phyloP scores from a whole-genome alignment of 2,329 filamentous ascomycete genomes.

The Ceratocystis papillata region DNA sequence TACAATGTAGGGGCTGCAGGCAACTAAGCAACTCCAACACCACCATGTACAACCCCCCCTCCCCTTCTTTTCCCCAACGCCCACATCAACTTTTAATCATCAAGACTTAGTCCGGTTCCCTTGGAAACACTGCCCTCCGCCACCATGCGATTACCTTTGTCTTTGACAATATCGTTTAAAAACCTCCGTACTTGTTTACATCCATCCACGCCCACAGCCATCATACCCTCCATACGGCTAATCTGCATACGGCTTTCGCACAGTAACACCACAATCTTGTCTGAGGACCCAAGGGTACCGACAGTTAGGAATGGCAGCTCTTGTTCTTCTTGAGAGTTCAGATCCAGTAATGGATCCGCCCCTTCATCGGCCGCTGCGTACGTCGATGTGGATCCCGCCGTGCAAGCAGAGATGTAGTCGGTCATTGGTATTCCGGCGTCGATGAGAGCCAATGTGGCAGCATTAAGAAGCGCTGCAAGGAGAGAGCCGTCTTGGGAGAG shows the following conservation, averaged over 20 bases:
- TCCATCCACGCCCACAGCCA: slow-evolving; percentile 83
- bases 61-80: not conserved
- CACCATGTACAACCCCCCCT: too few relatives aligned
- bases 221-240: slow-evolving; percentile 74
- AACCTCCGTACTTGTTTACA: slow-evolving; percentile 77
- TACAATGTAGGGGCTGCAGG: too few relatives aligned
- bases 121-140: slow-evolving; percentile 11
- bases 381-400: slow-evolving; percentile 65
- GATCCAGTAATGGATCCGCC: slow-evolving; percentile 67
- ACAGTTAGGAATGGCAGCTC: slow-evolving; percentile 85
- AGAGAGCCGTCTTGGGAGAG: slow-evolving; percentile 83
- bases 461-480: slow-evolving; percentile 82
- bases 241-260: slow-evolving; percentile 86
- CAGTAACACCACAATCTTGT: slow-evolving; percentile 66
- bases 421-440: slow-evolving; percentile 94
- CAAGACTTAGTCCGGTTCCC: slow-evolving; percentile 11
- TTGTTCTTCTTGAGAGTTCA: slow-evolving; percentile 70
- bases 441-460: slow-evolving; percentile 78
- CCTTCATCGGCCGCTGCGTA: slow-evolving; percentile 53
- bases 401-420: slow-evolving; percentile 81
- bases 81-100: not conserved
- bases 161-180: slow-evolving; percentile 67
- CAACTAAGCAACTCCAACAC: too few relatives aligned
- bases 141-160: slow-evolving; percentile 55
- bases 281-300: slow-evolving; percentile 62